Percentiles rank a stretch among this genome's conserved stretches.
These are phyloP conservation scores for Leccinum barrowsii DNA, from an alignment of 768 basidiomycete genomes.

Conservation along the genomic window DNA sequence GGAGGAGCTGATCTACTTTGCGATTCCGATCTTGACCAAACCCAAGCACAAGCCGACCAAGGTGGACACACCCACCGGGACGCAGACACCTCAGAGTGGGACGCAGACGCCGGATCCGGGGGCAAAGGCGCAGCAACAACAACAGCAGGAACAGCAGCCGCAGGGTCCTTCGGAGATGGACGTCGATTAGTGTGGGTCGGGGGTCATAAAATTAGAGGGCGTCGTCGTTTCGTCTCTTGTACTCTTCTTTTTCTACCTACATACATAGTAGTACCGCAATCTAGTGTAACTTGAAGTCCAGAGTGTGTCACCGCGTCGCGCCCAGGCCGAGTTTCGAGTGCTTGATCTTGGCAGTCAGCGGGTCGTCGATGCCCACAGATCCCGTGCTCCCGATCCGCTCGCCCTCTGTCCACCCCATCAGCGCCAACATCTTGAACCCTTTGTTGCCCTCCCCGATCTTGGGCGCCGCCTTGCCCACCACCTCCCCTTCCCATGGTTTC, in stretches of 20 bases:
- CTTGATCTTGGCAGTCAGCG: slow-evolving; percentile 83
- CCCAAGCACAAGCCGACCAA: slow-evolving; percentile 87
- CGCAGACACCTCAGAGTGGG: slow-evolving; percentile 71
- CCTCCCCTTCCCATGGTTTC: slow-evolving; percentile 76
- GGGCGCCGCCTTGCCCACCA: slow-evolving; percentile 84
- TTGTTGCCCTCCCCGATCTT: slow-evolving; percentile 78
- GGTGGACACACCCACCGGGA: slow-evolving; percentile 46
- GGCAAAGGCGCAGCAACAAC: slow-evolving; percentile 27
- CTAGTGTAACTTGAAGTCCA: slow-evolving; percentile 8
- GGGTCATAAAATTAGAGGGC: background rate
- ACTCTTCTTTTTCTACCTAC: background rate
- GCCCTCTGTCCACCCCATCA: slow-evolving; percentile 92
- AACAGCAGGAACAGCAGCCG: slow-evolving; percentile 28
- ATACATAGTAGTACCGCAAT: slow-evolving; percentile 13
- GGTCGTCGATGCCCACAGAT: slow-evolving; percentile 64
- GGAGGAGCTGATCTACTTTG: slow-evolving; percentile 90
- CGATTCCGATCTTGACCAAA: slow-evolving; percentile 84
- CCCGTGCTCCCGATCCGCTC: slow-evolving; percentile 61
- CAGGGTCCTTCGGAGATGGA: slow-evolving; percentile 74
- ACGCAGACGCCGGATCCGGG: slow-evolving; percentile 53
- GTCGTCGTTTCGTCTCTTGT: background rate
- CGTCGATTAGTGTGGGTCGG: slow-evolving; percentile 54
- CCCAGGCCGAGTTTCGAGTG: slow-evolving; percentile 83
- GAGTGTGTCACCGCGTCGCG: slow-evolving; percentile 35
- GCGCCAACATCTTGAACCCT: slow-evolving; percentile 82